Evolutionary conservation across 2,329 filamentous ascomycete genomes (phyloP).

Genomic region (Exophiala xenobiotica): DNA sequence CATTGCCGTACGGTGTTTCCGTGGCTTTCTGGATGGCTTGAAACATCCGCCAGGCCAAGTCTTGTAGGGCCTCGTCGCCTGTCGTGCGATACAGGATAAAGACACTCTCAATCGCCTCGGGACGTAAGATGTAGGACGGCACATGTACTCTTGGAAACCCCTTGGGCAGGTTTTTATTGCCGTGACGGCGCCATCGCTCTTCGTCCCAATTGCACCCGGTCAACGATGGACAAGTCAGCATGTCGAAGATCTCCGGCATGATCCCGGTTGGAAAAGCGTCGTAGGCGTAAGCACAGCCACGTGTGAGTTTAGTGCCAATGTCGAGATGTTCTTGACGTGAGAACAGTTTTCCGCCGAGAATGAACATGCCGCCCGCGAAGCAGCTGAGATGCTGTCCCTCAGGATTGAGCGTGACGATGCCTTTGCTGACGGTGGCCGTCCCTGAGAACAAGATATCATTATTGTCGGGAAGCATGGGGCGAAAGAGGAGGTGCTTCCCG

Average conservation of each 20-base stretch:
- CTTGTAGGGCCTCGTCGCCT: conserved; percentile 49
- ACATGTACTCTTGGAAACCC: conserved; percentile 24
- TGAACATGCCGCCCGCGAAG: conserved; percentile 59
- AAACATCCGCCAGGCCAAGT: conserved; percentile 52
- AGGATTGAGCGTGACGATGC: conserved; percentile 29
- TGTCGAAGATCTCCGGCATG: conserved; percentile 59
- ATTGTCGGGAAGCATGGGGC: conserved; percentile 62
- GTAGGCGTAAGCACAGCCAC: conserved; percentile 59
- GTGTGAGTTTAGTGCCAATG: conserved; percentile 51
- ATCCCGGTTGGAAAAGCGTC: conserved; percentile 49
- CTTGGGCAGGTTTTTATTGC: conserved; percentile 21
- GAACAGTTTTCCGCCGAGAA: conserved; percentile 53
- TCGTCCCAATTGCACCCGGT: conserved; percentile 54
- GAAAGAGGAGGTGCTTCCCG: conserved; percentile 71
- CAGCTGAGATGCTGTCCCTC: conserved; percentile 54
- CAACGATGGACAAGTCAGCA: conserved; percentile 41
- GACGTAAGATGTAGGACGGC: conserved; percentile 52
- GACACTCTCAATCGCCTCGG: conserved; percentile 60
- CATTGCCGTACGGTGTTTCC: conserved; percentile 53
- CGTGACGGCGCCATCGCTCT: conserved; percentile 18
- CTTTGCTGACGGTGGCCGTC: conserved; percentile 35
- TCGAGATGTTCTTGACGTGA: conserved; percentile 49
- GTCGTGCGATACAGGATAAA: conserved; percentile 62
- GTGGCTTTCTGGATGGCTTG: conserved; percentile 45
- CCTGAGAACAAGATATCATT: conserved; percentile 41